Evolutionary conservation across 495 filamentous ascomycete genomes (phyloP).

Genomic region (Durotheca rogersii): DNA sequence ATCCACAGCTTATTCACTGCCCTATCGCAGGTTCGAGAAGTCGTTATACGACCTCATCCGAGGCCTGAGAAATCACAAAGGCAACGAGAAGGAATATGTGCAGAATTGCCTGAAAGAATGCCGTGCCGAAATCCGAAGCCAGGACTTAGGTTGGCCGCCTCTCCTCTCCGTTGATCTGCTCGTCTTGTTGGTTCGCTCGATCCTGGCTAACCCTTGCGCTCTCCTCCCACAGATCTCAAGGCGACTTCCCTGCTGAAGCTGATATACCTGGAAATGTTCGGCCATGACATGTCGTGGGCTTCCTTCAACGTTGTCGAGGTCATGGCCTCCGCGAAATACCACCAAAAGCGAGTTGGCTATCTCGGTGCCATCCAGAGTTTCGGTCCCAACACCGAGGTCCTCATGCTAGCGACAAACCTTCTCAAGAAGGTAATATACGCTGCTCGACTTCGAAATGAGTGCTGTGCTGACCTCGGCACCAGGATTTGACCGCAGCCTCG

Average conservation of each 20-base stretch:
- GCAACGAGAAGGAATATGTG: constrained; percentile 90
- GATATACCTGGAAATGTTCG: constrained; percentile 97
- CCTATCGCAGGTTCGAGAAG: constrained; percentile 84
- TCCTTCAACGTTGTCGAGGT: constrained; percentile 97
- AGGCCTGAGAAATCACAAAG: constrained; percentile 90
- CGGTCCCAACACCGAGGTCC: constrained; percentile 88
- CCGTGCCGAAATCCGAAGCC: constrained; percentile 79
- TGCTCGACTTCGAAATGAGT: neutral
- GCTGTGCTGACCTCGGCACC: constrained; percentile 6
- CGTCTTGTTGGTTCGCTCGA: neutral
- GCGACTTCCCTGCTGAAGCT: constrained; percentile 93
- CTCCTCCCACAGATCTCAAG: constrained; percentile 73
- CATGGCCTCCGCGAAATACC: constrained; percentile 92
- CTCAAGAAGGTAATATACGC: constrained; percentile 88
- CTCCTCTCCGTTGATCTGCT: neutral
- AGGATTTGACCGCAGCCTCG: constrained; percentile 79
- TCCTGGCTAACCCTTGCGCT: constrained; percentile 26
- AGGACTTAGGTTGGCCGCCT: constrained; percentile 76
- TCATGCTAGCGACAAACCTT: constrained; percentile 96
- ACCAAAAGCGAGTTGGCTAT: constrained; percentile 93
- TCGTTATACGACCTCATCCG: constrained; percentile 98
- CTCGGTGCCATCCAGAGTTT: constrained; percentile 97
- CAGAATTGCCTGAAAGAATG: constrained; percentile 91
- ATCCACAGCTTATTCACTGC: constrained; percentile 3
- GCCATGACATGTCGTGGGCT: constrained; percentile 99